Base-by-base conservation (phyloP, 1,284 basidiomycete species). In the Leccinum pallidistipes region DNA sequence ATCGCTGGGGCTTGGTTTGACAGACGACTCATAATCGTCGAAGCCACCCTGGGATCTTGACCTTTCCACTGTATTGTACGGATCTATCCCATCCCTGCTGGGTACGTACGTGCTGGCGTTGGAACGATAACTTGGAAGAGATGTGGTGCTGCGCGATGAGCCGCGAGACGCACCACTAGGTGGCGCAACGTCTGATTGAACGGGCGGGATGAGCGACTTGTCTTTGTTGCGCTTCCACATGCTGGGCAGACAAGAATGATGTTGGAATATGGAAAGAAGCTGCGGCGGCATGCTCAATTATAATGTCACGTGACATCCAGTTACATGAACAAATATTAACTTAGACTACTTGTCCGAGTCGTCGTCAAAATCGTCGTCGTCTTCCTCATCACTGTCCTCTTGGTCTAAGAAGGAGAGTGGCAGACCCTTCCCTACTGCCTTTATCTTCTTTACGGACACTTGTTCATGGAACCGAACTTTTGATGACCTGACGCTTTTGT, bases 401-500 rank as follows among this genome's bases (percentile, higher is more conserved):
- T 79, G 78, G 11, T 81, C 69, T 67, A 80, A 72, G 21, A 72
- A 65, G 5, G 77, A 78, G 24, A 86, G 68, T 3, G 86, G 83
- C 51, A 82, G 75, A 55, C 81, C 83, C 71, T 84, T 86, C 52
- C 90, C 88, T 47, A 84, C 85, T 2, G 86, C 78, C 69, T 86
- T 86, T 69, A 93, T 91, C 49, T 84, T 89, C 75, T 87, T 92
- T 43, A 94, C 89, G 56, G 86, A 81, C 32, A 95, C 94, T 70
- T 89, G 82, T 21, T 93, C 90, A 71, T 89, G 83, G 73, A 95
- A 95, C 29, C 90, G 86, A 8, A 95, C 92, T 62, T 79, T 80
- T 49, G 79, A 69, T 31, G 64, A 64, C 34, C 62, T 63, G 59
- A 53, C 18, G 54, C 40, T 65, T 67, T 40, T 64, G 56, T 47